phyloP scores from a whole-genome alignment of 371 early-diverging fungal species.

The Mucor circinelloides region DNA sequence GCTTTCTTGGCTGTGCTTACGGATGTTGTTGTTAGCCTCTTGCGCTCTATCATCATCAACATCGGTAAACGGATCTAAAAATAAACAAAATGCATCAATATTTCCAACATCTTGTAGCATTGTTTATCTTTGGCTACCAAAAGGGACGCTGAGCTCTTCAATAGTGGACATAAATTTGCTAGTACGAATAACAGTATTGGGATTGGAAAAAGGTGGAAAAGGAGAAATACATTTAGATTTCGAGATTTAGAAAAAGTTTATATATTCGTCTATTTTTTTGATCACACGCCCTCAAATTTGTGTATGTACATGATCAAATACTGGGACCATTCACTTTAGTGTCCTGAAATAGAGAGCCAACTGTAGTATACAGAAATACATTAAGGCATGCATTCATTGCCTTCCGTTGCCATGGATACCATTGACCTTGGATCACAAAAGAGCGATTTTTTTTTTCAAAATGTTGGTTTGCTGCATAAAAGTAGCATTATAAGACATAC shows the following conservation, averaged over 20 bases:
- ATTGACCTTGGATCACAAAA: too few species aligned
- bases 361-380: too few species aligned
- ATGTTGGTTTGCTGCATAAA: too few species aligned
- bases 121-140: slow-evolving; percentile 20
- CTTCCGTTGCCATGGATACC: background rate
- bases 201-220: background rate
- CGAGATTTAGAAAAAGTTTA: background rate
- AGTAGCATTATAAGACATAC: too few species aligned
- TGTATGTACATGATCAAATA: background rate
- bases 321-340: background rate
- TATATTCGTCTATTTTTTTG: background rate
- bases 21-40: slow-evolving; percentile 68
- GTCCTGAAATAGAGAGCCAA: too few species aligned
- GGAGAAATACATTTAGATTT: background rate
- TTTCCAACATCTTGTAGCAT: background rate
- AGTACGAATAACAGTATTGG: background rate
- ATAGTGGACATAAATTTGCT: slow-evolving; percentile 37
- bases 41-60: slow-evolving; percentile 67
- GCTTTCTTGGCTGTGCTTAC: slow-evolving; percentile 53
- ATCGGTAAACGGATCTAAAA: slow-evolving; percentile 82
- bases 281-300: background rate
- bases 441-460: too few species aligned
- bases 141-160: slow-evolving; percentile 39
- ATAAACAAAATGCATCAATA: background rate
- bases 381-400: too few species aligned